phyloP scores from a whole-genome alignment of 176 grass and related monocot genomes.

The Oryza glumipatula region DNA sequence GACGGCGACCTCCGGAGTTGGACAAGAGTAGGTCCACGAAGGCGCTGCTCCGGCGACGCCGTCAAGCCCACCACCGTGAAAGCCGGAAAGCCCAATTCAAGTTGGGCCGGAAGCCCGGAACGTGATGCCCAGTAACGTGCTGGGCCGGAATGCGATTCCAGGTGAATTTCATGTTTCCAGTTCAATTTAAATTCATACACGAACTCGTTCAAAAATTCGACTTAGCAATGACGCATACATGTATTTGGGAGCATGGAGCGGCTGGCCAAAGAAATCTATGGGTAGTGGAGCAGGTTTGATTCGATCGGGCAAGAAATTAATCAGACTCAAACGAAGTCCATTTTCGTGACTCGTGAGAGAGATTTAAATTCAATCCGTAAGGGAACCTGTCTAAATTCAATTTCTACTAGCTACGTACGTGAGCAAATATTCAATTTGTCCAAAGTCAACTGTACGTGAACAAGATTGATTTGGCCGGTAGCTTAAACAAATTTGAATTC shows the following conservation, averaged over 20 bases:
- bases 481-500: background rate
- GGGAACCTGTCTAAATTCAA: background rate
- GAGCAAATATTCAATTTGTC: background rate
- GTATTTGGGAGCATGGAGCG: background rate
- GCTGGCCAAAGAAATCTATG: background rate
- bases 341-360: background rate
- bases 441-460: background rate
- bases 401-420: background rate
- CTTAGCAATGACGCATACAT: background rate
- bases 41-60: no score
- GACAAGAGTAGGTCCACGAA: no score
- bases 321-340: background rate
- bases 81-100: no score
- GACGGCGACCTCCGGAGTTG: no score
- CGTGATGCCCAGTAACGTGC: no score
- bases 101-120: no score
- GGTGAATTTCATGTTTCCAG: background rate
- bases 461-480: background rate
- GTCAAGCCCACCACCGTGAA: no score
- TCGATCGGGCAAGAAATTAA: background rate
- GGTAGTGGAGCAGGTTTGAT: background rate
- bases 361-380: background rate
- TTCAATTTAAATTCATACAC: background rate
- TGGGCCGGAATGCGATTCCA: no score
- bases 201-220: background rate